Conservation (phyloP, 805 yeast species). For the Candida adriatica region DNA sequence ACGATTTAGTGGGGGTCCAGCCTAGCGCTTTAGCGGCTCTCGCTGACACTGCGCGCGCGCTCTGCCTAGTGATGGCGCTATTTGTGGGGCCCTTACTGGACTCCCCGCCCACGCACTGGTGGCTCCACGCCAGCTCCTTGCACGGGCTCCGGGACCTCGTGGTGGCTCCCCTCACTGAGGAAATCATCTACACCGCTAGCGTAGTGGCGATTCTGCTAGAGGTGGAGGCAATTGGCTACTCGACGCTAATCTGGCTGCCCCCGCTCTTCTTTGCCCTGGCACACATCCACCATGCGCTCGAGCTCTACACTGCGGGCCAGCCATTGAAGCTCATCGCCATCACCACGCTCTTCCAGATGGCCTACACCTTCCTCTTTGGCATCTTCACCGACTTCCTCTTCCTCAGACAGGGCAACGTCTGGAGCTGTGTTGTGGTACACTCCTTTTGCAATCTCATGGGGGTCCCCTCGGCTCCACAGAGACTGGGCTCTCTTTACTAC, state of each 20-base stretch:
- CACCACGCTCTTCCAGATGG: slow-evolving; percentile 43
- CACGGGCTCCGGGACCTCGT: slow-evolving; percentile 49
- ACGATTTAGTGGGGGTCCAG: too few relatives aligned
- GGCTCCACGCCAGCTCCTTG: slow-evolving; percentile 20
- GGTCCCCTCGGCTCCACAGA: slow-evolving; percentile 43
- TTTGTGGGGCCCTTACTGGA: slow-evolving; percentile 44
- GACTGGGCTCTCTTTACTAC: slow-evolving; percentile 26
- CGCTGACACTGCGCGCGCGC: too few relatives aligned
- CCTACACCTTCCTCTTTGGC: slow-evolving; percentile 69
- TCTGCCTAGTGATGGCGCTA: slow-evolving; percentile 35
- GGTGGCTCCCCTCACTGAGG: slow-evolving; percentile 77
- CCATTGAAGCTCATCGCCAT: slow-evolving; percentile 28
- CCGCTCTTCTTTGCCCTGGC: slow-evolving; percentile 73
- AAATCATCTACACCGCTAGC: slow-evolving; percentile 56
- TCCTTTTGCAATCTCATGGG: slow-evolving; percentile 65
- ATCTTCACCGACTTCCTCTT: slow-evolving; percentile 52
- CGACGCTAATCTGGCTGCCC: slow-evolving; percentile 31
- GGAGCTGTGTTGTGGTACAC: slow-evolving; percentile 56
- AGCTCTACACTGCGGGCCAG: slow-evolving; percentile 28
- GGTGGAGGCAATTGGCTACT: slow-evolving; percentile 10
- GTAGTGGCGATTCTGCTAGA: slow-evolving; percentile 28
- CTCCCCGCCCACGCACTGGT: not conserved
- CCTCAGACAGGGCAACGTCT: slow-evolving; percentile 44
- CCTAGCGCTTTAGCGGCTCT: too few relatives aligned
- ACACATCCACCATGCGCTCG: slow-evolving; percentile 69